Percentiles rank a stretch among this genome's conserved stretches.
phyloP scores from a whole-genome alignment of 1,139 yeast genomes.

The Magnusiomyces sp. region DNA sequence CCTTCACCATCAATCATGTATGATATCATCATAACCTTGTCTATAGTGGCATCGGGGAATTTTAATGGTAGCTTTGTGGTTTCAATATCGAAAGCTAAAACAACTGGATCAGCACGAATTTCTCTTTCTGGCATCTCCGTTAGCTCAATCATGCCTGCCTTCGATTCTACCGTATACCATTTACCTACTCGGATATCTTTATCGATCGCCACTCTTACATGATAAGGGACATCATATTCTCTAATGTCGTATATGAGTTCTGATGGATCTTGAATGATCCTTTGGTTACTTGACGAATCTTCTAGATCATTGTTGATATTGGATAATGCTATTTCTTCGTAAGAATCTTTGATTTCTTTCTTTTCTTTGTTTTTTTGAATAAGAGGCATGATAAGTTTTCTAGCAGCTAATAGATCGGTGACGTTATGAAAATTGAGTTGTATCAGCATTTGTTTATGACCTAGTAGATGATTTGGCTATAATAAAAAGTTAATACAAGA shows the following conservation, averaged over 20 bases:
- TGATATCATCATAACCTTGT: slow-evolving; percentile 97
- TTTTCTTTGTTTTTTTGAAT: slow-evolving; percentile 58
- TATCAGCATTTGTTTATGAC: slow-evolving; percentile 56
- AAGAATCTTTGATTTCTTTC: slow-evolving; percentile 62
- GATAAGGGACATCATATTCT: slow-evolving; percentile 95
- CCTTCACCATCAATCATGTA: slow-evolving; percentile 99
- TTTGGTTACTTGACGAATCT: slow-evolving; percentile 14
- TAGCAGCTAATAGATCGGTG: slow-evolving; percentile 64
- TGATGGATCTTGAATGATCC: slow-evolving; percentile 42
- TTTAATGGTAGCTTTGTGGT: slow-evolving; percentile 95
- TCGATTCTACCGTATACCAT: slow-evolving; percentile 80
- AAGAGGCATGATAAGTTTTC: slow-evolving; percentile 60
- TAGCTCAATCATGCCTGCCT: slow-evolving; percentile 47
- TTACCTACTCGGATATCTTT: slow-evolving; percentile 80
- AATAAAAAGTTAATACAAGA: background rate
- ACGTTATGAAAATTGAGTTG: slow-evolving; percentile 69
- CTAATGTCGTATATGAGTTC: slow-evolving; percentile 68
- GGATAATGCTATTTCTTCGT: slow-evolving; percentile 43
- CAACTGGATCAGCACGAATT: slow-evolving; percentile 96
- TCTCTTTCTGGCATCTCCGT: slow-evolving; percentile 64
- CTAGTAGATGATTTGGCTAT: slow-evolving; percentile 74
- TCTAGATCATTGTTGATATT: slow-evolving; percentile 21
- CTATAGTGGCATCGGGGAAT: slow-evolving; percentile 89
- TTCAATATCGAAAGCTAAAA: slow-evolving; percentile 94
- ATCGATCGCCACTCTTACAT: slow-evolving; percentile 91